Evolutionary conservation across 2,329 filamentous ascomycete genomes (phyloP), one percentile per base, ranked within the genome.

Genomic region (Pseudocercospora pini-densiflorae): DNA sequence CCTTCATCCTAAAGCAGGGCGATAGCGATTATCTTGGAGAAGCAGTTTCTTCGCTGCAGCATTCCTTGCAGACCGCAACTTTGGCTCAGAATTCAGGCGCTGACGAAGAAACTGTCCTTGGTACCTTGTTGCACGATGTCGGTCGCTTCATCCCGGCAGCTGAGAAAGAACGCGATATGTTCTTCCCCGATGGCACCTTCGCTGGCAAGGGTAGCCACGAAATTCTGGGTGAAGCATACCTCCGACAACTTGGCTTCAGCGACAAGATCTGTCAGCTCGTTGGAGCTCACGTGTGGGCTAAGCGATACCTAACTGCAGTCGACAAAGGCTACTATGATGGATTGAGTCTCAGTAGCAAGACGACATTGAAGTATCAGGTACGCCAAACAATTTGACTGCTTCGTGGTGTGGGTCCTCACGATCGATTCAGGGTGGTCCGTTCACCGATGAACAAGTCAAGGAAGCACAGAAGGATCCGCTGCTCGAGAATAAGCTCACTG

Each of bases 41-140:
- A 64, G 55, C 59, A 19, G 72, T 77, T 47, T 73, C 70, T 21
- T 76, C 77, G 49, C 70, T 78, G 19, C 73, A 75, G 45, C 76
- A 77, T 61, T 76, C 71, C 16, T 64, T 78, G 4, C 76, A 78
- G 72, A 70, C 71, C 31, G 76, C 76, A 1, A 72, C 74, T n/a
- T 68, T 75, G 24, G 76, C 74, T 2, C 59, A 70, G 31, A 53
- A 68, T 29, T 66, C 73, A 21, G 67, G 65, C 23, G 65, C 68
- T 14, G 71, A 75, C 47, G 67, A 72, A 14, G 72, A 76, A n/a
- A 76, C 77, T 2, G 68, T 81, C 3, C 72, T 80, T 24, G 80
- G 79, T 0, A 78, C 80, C 7, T 70, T 82, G 9, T 73, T 82
- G 5, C 81, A 82, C 66, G 81, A 82, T 60, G 78, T 81, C 57